Base-by-base conservation (phyloP, 2,329 filamentous ascomycete species). In the Blastomyces gilchristii region DNA sequence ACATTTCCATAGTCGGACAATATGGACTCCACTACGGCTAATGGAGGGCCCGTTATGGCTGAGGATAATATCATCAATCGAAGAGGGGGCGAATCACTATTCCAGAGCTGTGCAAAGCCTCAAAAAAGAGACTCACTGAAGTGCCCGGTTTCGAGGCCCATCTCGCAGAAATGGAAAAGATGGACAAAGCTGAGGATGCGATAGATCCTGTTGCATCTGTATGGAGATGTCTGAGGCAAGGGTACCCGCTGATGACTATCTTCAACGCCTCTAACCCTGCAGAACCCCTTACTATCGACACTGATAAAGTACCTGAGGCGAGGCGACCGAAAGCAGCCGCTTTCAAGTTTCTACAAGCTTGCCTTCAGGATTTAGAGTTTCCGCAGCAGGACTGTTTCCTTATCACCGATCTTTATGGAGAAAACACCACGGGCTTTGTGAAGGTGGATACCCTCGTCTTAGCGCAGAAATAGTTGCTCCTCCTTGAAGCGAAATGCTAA, bases 21-120 rank as follows among this genome's bases (percentile, higher is more conserved):
- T 57, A 77, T 77, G 75, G 74, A 76, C 63, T 69, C 73, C 61
- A 0, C 43, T 37, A 64, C 73, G 66, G 66, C 69, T 65, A 68
- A 68, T 59, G 70, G 71, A 62, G 72, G 74, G 65, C 72, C 69
- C 64, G 75, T 76, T 62, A 69, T 90, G 70, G 89, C 91, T 65
- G 91, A 89, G 64, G 84, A 89, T 75, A 97, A 96, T 76, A 96
- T 99, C 75, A 96, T 99, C 81, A 99, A 99, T 78, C 90, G 93
- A 76, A 89, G 90, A 74, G 94, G 92, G 74, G 92, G 96, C 74
- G 92, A 94, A 68, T 97, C 92, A 12, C 85, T 99, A 31, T 99
- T 96, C 76, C 93, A 97, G 76, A 96, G 96, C 75, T 97, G 94
- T 75, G 83, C 96, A 68, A 68, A 86, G 87, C 62, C 81, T 97